Conservation (phyloP, 345 rosid species). For the Viola odorata region DNA sequence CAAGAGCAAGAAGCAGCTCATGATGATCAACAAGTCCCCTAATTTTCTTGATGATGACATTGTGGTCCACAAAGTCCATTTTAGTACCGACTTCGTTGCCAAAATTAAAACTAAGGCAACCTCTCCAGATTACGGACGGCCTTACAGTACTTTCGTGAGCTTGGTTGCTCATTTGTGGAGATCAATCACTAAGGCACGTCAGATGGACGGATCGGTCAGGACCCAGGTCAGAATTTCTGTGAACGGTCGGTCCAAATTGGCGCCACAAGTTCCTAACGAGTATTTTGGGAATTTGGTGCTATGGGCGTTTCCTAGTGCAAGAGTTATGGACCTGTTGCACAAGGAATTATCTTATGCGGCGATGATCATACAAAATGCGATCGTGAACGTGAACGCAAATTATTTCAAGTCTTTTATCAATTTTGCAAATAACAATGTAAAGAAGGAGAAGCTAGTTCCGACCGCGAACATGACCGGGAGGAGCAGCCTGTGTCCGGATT, state of each 20-base stretch:
- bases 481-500: constrained; percentile 18
- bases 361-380: constrained; percentile 23
- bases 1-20: constrained; percentile 7
- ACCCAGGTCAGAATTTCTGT: constrained; percentile 21
- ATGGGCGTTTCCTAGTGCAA: constrained; percentile 27
- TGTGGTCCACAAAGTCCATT: constrained; percentile 25
- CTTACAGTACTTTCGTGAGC: constrained; percentile 26
- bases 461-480: background rate
- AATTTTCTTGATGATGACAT: constrained; percentile 11
- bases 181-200: constrained; percentile 22
- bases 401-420: constrained; percentile 30
- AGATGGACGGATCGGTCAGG: constrained; percentile 10
- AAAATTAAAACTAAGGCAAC: constrained; percentile 24
- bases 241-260: constrained; percentile 18
- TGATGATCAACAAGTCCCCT: background rate
- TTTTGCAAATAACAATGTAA: constrained; percentile 11
- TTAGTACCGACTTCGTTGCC: constrained; percentile 24
- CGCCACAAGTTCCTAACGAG: constrained; percentile 22
- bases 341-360: constrained; percentile 23
- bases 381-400: constrained; percentile 14
- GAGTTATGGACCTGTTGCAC: constrained; percentile 20
- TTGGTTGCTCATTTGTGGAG: constrained; percentile 31
- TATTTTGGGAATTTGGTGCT: constrained; percentile 40
- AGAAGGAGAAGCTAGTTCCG: constrained; percentile 3
- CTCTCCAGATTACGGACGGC: background rate